These are phyloP conservation scores for Nothopassalora personata DNA, from an alignment of 2,329 filamentous ascomycete species.

Conservation along the genomic window DNA sequence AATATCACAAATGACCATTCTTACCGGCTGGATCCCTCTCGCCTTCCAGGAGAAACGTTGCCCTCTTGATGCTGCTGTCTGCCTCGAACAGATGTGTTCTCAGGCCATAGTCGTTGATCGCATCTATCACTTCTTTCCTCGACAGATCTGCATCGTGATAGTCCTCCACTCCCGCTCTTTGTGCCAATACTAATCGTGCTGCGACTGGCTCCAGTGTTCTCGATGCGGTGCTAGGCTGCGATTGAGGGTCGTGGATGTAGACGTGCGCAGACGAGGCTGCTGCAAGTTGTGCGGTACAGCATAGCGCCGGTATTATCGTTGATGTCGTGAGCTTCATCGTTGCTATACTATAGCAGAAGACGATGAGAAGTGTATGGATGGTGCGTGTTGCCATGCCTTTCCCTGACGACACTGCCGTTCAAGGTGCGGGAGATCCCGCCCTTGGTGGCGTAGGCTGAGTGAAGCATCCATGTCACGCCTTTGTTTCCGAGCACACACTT, in stretches of 20 bases:
- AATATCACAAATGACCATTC: background rate
- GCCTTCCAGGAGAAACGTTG: conserved; percentile 27
- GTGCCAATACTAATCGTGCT: conserved; percentile 47
- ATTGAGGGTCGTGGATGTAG: conserved; percentile 34
- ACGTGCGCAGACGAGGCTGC: conserved; percentile 32
- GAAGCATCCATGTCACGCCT: background rate
- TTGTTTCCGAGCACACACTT: background rate
- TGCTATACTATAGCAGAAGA: conserved; percentile 13
- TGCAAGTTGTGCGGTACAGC: conserved; percentile 28
- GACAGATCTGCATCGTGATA: conserved; percentile 42
- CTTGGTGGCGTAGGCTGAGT: background rate
- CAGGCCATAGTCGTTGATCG: conserved; percentile 45
- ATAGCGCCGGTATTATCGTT: conserved; percentile 38
- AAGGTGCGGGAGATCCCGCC: background rate
- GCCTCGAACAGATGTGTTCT: conserved; percentile 38
- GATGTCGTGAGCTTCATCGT: conserved; percentile 43
- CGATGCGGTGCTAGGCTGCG: conserved; percentile 23
- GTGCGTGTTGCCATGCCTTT: background rate
- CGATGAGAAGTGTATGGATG: conserved; percentile 7
- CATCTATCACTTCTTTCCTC: conserved; percentile 38
- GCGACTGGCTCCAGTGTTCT: conserved; percentile 38
- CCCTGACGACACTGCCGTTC: background rate
- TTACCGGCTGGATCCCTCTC: conserved; percentile 20
- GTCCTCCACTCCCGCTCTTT: conserved; percentile 46
- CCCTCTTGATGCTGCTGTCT: conserved; percentile 10